Evolutionary conservation across 306 rosid genomes (phyloP).

Genomic region (Glycine latifolia): DNA sequence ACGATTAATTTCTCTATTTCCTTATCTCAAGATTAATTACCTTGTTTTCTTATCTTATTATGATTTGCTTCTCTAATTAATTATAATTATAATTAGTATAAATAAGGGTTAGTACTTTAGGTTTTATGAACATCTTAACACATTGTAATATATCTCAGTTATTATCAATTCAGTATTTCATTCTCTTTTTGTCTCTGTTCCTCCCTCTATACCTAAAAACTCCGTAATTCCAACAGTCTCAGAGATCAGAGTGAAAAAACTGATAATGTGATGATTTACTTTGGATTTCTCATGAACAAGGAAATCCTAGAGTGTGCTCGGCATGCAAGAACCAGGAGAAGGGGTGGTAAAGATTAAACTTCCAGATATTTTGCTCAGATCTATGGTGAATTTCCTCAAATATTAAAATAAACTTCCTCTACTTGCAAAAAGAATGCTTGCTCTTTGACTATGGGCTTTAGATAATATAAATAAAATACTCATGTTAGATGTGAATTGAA

Average conservation of each 20-base stretch:
- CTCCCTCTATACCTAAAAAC: not conserved
- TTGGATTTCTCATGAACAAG: slow-evolving; percentile 23
- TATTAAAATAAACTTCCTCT: not conserved
- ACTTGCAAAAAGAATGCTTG: not conserved
- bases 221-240: not conserved
- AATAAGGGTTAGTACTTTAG: not conserved
- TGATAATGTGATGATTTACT: not conserved
- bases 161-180: not conserved
- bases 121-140: not conserved
- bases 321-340: not conserved
- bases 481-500: slow-evolving; percentile 13
- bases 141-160: not conserved
- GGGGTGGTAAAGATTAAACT: not conserved
- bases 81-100: not conserved
- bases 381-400: not conserved
- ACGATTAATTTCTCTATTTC: not conserved
- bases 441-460: slow-evolving; percentile 27
- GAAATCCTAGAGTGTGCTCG: slow-evolving; percentile 31
- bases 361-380: slow-evolving; percentile 24
- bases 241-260: not conserved
- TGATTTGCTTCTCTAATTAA: not conserved
- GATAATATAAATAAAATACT: slow-evolving; percentile 34
- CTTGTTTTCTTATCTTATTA: not conserved
- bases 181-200: not conserved
- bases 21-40: slow-evolving; percentile 2